phyloP scores from a whole-genome alignment of 106 monocot genomes.

The Posidonia australis region DNA sequence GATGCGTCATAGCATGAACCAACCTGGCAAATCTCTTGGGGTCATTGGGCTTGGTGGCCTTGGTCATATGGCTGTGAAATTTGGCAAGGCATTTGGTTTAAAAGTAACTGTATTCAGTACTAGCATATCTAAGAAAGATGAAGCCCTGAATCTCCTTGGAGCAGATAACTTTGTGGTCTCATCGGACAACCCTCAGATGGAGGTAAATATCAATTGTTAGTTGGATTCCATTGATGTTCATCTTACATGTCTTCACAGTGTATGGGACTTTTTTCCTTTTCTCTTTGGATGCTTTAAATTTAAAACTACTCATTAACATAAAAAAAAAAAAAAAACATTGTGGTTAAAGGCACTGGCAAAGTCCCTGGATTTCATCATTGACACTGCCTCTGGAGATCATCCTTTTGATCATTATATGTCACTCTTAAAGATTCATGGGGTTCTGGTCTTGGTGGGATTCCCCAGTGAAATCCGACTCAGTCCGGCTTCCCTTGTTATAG shows the following conservation, averaged over 20 bases:
- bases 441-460: slow-evolving; percentile 48
- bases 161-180: slow-evolving; percentile 85
- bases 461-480: slow-evolving; percentile 57
- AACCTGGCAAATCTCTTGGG: slow-evolving; percentile 88
- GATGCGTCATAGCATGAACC: slow-evolving; percentile 73
- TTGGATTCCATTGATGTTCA: background rate
- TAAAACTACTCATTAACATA: background rate
- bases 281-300: background rate
- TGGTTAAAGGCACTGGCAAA: slow-evolving; percentile 28
- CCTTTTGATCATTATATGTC: slow-evolving; percentile 85
- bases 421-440: slow-evolving; percentile 51
- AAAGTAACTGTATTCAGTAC: slow-evolving; percentile 83
- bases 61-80: slow-evolving; percentile 85
- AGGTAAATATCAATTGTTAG: slow-evolving; percentile 22
- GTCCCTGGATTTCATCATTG: slow-evolving; percentile 75
- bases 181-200: slow-evolving; percentile 61
- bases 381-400: slow-evolving; percentile 77
- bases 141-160: slow-evolving; percentile 61
- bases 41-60: slow-evolving; percentile 88
- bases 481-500: slow-evolving; percentile 40
- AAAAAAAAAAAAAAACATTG: too few species aligned
- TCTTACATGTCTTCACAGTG: background rate
- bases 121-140: slow-evolving; percentile 60
- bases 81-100: slow-evolving; percentile 91
- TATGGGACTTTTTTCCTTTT: background rate